A percentile compares a stretch with the other conserved stretches of the same genome.
phyloP scores from a whole-genome alignment of 768 basidiomycete species.

The Cyclocybe aegerita region DNA sequence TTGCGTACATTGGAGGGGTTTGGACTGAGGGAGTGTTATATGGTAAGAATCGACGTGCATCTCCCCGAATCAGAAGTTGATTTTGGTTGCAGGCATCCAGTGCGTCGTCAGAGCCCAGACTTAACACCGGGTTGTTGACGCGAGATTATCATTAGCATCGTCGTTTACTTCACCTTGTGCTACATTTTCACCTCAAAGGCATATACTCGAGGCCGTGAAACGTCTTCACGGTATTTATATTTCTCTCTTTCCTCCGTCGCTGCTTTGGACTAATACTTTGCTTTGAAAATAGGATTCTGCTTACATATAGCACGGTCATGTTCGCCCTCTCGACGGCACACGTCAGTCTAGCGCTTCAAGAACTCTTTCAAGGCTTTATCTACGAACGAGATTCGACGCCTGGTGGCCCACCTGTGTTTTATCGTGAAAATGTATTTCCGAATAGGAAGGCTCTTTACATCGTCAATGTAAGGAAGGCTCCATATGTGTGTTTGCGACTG shows the following conservation, averaged over 20 bases:
- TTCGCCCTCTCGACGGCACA: constrained; percentile 26
- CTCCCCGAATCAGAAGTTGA: neutral
- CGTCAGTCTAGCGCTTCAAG: constrained; percentile 21
- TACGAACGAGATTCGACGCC: constrained; percentile 13
- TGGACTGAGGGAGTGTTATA: constrained; percentile 29
- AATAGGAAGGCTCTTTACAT: constrained; percentile 27
- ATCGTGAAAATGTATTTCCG: constrained; percentile 24
- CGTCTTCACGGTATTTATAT: constrained; percentile 14
- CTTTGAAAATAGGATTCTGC: constrained; percentile 14
- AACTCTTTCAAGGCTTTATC: constrained; percentile 25
- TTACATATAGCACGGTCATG: constrained; percentile 21
- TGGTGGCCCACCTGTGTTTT: constrained; percentile 17
- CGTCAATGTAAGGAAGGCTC: constrained; percentile 20
- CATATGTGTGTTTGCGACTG: neutral
- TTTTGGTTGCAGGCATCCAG: constrained; percentile 22
- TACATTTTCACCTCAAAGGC: constrained; percentile 18
- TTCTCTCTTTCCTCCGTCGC: neutral
- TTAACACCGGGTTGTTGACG: neutral
- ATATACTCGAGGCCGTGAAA: constrained; percentile 19
- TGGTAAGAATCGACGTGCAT: constrained; percentile 11
- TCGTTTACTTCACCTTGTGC: constrained; percentile 23
- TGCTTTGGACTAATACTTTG: neutral
- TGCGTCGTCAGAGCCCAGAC: constrained; percentile 7
- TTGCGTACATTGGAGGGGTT: constrained; percentile 29
- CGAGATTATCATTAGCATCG: constrained; percentile 12